These are phyloP conservation scores for Coniophora puteana DNA, from an alignment of 1,284 basidiomycete genomes.

Conservation along the genomic window DNA sequence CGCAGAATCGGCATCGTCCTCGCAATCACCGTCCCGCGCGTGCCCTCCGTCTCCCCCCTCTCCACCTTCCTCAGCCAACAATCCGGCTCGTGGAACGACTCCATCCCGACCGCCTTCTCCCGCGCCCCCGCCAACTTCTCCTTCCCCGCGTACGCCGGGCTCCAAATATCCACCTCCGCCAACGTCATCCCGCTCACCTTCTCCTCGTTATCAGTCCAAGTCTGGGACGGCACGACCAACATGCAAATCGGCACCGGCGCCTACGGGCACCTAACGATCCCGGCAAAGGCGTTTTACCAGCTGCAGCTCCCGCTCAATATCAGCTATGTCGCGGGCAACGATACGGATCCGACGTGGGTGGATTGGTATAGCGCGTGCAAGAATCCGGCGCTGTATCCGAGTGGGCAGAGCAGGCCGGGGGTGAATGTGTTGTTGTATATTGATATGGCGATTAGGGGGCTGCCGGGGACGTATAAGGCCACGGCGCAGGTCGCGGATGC, in stretches of 20 bases:
- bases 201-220: conserved; percentile 56
- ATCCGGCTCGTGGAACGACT: conserved; percentile 48
- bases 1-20: conserved; percentile 64
- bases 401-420: conserved; percentile 59
- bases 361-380: conserved; percentile 80
- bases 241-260: conserved; percentile 65
- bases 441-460: conserved; percentile 65
- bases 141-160: conserved; percentile 70
- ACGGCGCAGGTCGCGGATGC: conserved; percentile 61
- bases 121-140: conserved; percentile 81
- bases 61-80: conserved; percentile 56
- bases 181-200: conserved; percentile 78
- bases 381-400: conserved; percentile 47
- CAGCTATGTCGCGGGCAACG: conserved; percentile 76
- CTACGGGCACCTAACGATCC: conserved; percentile 50
- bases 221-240: conserved; percentile 63
- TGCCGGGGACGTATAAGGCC: conserved; percentile 49
- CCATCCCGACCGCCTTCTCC: conserved; percentile 60
- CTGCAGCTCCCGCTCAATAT: conserved; percentile 77
- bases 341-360: conserved; percentile 77
- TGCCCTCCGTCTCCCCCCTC: conserved; percentile 68
- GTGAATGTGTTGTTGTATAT: neutral
- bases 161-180: conserved; percentile 68
- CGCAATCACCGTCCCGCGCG: conserved; percentile 77
- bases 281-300: conserved; percentile 58